These are phyloP conservation scores for Coniosporium tulheliwenetii DNA, from an alignment of 2,329 filamentous ascomycete species.

Conservation along the genomic window DNA sequence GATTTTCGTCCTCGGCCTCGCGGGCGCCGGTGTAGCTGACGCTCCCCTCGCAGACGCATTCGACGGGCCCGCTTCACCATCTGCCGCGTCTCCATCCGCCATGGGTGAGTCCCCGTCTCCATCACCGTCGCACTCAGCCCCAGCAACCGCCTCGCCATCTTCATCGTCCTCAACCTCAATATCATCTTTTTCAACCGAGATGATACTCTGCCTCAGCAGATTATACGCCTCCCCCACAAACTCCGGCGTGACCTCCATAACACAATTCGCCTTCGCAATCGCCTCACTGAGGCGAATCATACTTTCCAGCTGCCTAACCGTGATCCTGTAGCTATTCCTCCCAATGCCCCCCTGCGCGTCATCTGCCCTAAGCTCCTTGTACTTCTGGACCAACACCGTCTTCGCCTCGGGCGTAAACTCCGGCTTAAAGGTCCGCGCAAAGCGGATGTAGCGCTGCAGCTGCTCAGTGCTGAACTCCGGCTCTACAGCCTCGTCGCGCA, in stretches of 20 bases:
- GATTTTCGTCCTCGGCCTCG: slow-evolving; percentile 62
- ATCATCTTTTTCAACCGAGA: slow-evolving; percentile 94
- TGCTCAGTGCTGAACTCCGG: slow-evolving; percentile 95
- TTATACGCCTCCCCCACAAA: slow-evolving; percentile 91
- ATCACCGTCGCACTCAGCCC: slow-evolving; percentile 15
- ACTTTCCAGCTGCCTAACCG: slow-evolving; percentile 86
- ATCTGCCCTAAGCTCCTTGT: slow-evolving; percentile 87
- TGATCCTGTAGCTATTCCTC: slow-evolving; percentile 92
- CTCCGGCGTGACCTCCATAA: slow-evolving; percentile 67
- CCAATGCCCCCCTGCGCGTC: slow-evolving; percentile 90
- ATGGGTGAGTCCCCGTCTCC: slow-evolving; percentile 36
- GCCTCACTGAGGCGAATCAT: slow-evolving; percentile 92
- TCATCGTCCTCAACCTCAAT: slow-evolving; percentile 81
- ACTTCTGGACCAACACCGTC: slow-evolving; percentile 71
- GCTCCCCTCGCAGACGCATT: slow-evolving; percentile 23
- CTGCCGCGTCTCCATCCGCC: slow-evolving; percentile 21
- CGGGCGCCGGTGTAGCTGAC: slow-evolving; percentile 23
- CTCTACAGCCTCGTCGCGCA: slow-evolving; percentile 78
- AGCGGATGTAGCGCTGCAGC: slow-evolving; percentile 91
- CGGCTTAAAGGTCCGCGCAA: slow-evolving; percentile 85
- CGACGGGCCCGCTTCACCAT: slow-evolving; percentile 13
- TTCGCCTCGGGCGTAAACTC: slow-evolving; percentile 83
- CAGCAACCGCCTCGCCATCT: slow-evolving; percentile 36
- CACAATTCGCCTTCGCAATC: slow-evolving; percentile 96
- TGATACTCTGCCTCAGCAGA: slow-evolving; percentile 83